Evolutionary conservation across 2,329 filamentous ascomycete genomes (phyloP), one percentile per base, ranked within the genome.

Genomic region (Aspergillus carbonarius): DNA sequence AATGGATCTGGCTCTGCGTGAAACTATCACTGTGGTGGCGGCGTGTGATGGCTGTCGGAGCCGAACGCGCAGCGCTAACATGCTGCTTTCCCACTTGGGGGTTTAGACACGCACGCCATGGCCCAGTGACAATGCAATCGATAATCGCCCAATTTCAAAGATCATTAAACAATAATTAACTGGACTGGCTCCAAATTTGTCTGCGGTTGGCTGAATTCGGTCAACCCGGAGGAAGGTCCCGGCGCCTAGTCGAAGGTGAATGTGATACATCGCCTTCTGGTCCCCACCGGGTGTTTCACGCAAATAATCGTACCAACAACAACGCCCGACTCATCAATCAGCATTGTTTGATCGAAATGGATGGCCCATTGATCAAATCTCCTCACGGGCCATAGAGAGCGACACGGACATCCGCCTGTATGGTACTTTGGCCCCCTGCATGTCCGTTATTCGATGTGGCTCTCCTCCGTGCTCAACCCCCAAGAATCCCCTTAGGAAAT

Each of bases 381-480:
- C 23, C 35, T 52, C 50, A 48, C 15, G 42, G 32, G 34, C 47
- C 42, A 13, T 44, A 34, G 55, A 59, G n/a, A n/a, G 54, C 42
- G 53, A 37, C 40, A 15, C 52, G 17, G 27, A 32, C 37, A 39
- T 50, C 54, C 56, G 48, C 25, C 47, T 61, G 57, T 53, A 59
- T 12, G 51, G 63, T 56, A 60, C 53, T 61, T 62, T 57, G 35
- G 17, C 18, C 50, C 56, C 60, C 63, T 62, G 60, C 63, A 61
- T 62, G 58, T 60, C 58, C 61, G 63, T 64, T 64, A 61, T 58
- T 56, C 34, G 57, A 61, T 64, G 60, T 63, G 58, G 58, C 62
- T 54, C 57, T 42, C 4, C n/a, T 23, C 23, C 23, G 23, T 23
- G 5, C 23, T 44, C 25, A 27, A 30, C 13, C 23, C 44, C 25